Conservation (phyloP, 1,139 yeast genomes). For the Candida pseudoviswanathii region DNA sequence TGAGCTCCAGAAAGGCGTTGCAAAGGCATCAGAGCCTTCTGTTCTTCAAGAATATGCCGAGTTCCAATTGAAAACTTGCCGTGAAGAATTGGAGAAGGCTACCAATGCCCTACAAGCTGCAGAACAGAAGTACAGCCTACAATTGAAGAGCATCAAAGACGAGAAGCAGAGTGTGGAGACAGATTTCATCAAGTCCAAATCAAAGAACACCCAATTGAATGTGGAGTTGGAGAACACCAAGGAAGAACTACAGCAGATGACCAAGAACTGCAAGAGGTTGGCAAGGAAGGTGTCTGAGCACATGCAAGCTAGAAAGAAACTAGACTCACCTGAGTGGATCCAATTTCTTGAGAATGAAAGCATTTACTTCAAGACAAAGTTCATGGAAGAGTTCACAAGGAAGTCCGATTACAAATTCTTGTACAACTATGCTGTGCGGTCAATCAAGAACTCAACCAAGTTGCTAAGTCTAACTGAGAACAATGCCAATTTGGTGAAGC, state of each 20-base stretch:
- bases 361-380: slow-evolving; percentile 39
- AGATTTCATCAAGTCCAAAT: slow-evolving; percentile 2
- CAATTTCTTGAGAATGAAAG: slow-evolving; percentile 24
- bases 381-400: slow-evolving; percentile 38
- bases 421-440: slow-evolving; percentile 49
- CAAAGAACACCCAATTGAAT: slow-evolving; percentile 9
- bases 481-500: slow-evolving; percentile 43
- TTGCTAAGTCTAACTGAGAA: slow-evolving; percentile 35
- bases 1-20: slow-evolving; percentile 5
- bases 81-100: slow-evolving; percentile 6
- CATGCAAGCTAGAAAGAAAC: slow-evolving; percentile 4
- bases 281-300: slow-evolving; percentile 9
- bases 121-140: slow-evolving; percentile 4
- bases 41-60: slow-evolving; percentile 6
- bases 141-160: neutral
- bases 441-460: slow-evolving; percentile 47
- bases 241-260: slow-evolving; percentile 10
- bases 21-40: neutral
- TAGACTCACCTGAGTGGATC: slow-evolving; percentile 5
- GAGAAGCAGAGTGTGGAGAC: slow-evolving; percentile 1
- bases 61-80: slow-evolving; percentile 5
- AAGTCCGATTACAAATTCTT: slow-evolving; percentile 54
- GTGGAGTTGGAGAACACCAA: slow-evolving; percentile 6
- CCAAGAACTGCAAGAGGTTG: slow-evolving; percentile 11
- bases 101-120: slow-evolving; percentile 4